A percentile compares a stretch with the other conserved stretches of the same genome.
phyloP scores from a whole-genome alignment of 2,329 filamentous ascomycete species.

The Pyrenophora seminiperda region DNA sequence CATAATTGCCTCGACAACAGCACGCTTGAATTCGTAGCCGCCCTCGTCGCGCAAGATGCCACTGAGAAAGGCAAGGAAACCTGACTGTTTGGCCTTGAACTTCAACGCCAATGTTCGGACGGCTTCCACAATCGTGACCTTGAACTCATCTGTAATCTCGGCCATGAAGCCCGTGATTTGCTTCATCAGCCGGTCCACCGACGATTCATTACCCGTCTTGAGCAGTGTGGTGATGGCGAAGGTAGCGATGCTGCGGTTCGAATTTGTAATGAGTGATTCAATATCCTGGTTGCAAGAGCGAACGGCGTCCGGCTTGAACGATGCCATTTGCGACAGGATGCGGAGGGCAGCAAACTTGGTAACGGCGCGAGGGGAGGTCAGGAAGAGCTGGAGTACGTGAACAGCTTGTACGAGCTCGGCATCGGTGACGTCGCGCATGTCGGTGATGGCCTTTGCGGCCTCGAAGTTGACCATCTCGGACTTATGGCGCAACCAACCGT shows the following conservation, averaged over 20 bases:
- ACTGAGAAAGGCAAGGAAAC: conserved; percentile 96
- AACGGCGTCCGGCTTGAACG: conserved; percentile 92
- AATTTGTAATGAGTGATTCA: conserved; percentile 93
- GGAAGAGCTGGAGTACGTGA: conserved; percentile 93
- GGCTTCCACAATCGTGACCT: conserved; percentile 99
- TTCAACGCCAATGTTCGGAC: conserved; percentile 96
- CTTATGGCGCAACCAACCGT: conserved; percentile 97
- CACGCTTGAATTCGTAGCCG: conserved; percentile 97
- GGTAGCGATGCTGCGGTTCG: conserved; percentile 95
- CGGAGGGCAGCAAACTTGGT: conserved; percentile 97
- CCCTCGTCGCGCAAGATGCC: conserved; percentile 96
- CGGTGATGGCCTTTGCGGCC: conserved; percentile 96
- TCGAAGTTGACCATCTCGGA: conserved; percentile 94
- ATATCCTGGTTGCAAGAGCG: conserved; percentile 96
- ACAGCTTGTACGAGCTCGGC: conserved; percentile 90
- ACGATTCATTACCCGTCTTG: conserved; percentile 97
- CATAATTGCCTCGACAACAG: conserved; percentile 98
- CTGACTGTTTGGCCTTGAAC: conserved; percentile 96
- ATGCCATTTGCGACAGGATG: conserved; percentile 94
- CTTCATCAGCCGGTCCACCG: conserved; percentile 97
- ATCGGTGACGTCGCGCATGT: conserved; percentile 91
- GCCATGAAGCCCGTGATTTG: conserved; percentile 98
- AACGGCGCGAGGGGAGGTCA: conserved; percentile 91
- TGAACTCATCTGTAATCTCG: conserved; percentile 99
- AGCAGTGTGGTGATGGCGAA: conserved; percentile 98